Evolutionary conservation across 805 yeast genomes (phyloP).

Genomic region (Candida glaebosa): DNA sequence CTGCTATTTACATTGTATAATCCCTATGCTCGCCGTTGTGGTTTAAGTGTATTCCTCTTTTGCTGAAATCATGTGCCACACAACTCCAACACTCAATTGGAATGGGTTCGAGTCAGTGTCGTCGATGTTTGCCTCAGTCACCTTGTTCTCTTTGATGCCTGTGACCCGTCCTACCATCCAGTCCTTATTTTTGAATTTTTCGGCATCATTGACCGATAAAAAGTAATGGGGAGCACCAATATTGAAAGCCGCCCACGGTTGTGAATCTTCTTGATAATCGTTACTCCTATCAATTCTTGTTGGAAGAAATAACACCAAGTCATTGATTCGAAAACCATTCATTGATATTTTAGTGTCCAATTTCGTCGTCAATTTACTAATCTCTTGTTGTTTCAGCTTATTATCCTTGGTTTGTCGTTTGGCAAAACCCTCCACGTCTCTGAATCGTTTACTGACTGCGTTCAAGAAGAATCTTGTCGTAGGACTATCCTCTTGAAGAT

Average conservation of each 20-base stretch:
- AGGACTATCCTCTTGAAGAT: conserved; percentile 18
- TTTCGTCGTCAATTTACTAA: conserved; percentile 32
- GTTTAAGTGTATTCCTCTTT: conserved; percentile 26
- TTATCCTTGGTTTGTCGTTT: conserved; percentile 77
- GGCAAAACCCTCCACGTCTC: conserved; percentile 87
- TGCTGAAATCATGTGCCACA: conserved; percentile 65
- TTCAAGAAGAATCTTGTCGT: conserved; percentile 30
- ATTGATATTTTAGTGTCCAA: conserved; percentile 58
- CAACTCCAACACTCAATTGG: conserved; percentile 55
- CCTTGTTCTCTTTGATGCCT: conserved; percentile 51
- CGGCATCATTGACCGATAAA: conserved; percentile 43
- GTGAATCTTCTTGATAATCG: conserved; percentile 15
- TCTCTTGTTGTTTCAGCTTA: conserved; percentile 46
- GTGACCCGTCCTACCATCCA: conserved; percentile 79
- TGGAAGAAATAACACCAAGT: conserved; percentile 81
- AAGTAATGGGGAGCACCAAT: conserved; percentile 84
- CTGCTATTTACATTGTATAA: neutral
- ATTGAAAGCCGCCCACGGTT: conserved; percentile 94
- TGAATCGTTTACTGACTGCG: conserved; percentile 67
- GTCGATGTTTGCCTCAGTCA: conserved; percentile 42
- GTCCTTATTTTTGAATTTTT: conserved; percentile 47
- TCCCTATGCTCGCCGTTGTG: neutral
- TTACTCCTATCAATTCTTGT: conserved; percentile 48
- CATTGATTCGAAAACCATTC: conserved; percentile 64
- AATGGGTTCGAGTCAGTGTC: conserved; percentile 54